These are phyloP conservation scores for Coemansia sp. DNA, from an alignment of 192 early-diverging fungal genomes.

Conservation along the genomic window DNA sequence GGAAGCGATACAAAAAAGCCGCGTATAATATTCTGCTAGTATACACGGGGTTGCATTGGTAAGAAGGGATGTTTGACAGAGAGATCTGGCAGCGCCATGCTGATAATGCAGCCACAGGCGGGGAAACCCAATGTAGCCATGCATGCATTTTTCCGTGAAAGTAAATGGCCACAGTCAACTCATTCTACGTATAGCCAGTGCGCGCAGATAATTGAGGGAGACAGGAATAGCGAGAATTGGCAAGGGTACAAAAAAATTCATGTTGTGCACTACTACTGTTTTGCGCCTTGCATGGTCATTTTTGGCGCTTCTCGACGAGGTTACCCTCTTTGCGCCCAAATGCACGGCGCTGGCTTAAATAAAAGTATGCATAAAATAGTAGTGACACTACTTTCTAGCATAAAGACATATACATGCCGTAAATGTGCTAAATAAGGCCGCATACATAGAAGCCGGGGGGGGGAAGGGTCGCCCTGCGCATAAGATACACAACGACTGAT, in stretches of 20 bases:
- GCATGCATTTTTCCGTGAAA: slow-evolving; percentile 2
- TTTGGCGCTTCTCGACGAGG: background rate
- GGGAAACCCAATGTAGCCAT: slow-evolving; percentile 8
- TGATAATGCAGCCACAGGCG: background rate
- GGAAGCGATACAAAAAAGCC: background rate
- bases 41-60: background rate
- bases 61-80: background rate
- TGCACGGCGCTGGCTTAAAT: background rate
- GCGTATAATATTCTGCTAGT: background rate
- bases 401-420: background rate
- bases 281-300: slow-evolving; percentile 6
- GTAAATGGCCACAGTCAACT: background rate
- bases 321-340: background rate
- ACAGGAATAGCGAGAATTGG: background rate
- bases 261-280: background rate
- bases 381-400: background rate
- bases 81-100: background rate
- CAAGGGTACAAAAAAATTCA: background rate
- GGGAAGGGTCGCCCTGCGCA: background rate
- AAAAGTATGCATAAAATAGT: background rate
- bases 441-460: background rate
- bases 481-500: background rate
- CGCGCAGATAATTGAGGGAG: background rate
- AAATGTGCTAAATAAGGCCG: background rate
- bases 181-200: background rate